Conservation (phyloP, 179 eudicot species). For the Camellia oleifera region DNA sequence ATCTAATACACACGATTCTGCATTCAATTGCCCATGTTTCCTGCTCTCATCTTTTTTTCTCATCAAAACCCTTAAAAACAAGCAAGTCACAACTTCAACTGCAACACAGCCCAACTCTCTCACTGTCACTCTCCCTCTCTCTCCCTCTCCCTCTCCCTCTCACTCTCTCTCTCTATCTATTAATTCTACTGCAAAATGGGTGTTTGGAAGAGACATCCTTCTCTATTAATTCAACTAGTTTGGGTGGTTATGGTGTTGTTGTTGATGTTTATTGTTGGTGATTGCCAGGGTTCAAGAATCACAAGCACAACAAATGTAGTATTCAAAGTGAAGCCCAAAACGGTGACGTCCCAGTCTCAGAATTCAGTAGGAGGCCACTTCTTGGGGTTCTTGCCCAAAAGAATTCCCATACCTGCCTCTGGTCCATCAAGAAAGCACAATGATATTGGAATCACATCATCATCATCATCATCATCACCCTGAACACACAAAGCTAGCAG, state of each 20-base stretch:
- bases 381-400: conserved; percentile 51
- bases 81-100: not conserved
- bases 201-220: conserved; percentile 17
- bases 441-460: conserved; percentile 44
- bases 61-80: conserved; percentile 12
- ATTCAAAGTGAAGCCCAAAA: conserved; percentile 37
- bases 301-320: conserved; percentile 13
- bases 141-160: conserved; percentile 19
- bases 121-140: conserved; percentile 19
- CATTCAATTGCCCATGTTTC: conserved; percentile 16
- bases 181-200: conserved; percentile 11
- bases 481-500: too few relatives aligned
- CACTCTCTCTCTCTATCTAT: conserved; percentile 5
- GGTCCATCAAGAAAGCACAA: conserved; percentile 73
- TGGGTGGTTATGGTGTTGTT: conserved; percentile 26
- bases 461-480: too few relatives aligned
- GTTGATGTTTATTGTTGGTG: conserved; percentile 27
- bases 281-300: conserved; percentile 42
- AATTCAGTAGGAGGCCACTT: conserved; percentile 36
- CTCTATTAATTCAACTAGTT: conserved; percentile 7
- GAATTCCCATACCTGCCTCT: conserved; percentile 47
- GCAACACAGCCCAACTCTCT: not conserved
- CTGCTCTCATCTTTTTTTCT: conserved; percentile 14
- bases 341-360: conserved; percentile 7
- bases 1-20: conserved; percentile 7